Conservation (phyloP, 352 stramenopile species). For the Pythium sp. region DNA sequence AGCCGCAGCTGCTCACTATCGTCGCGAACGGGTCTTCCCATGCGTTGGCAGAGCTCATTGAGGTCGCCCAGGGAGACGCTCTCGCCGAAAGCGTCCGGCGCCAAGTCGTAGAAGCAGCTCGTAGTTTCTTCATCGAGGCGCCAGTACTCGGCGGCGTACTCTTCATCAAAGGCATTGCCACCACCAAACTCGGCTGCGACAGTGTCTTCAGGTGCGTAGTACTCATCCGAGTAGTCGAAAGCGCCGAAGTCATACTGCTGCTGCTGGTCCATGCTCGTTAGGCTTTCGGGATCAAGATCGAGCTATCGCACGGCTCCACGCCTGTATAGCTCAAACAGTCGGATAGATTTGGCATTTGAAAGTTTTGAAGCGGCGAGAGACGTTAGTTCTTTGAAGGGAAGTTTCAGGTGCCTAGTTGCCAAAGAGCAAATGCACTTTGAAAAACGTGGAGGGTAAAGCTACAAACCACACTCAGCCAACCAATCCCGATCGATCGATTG, state of each 20-base stretch:
- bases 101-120: conserved; percentile 35
- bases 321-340: neutral
- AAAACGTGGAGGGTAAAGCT: neutral
- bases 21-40: conserved; percentile 38
- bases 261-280: neutral
- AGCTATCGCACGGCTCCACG: too few species aligned
- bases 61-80: conserved; percentile 40
- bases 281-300: neutral
- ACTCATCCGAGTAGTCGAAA: neutral
- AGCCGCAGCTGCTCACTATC: conserved; percentile 41
- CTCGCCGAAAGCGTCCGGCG: conserved; percentile 28
- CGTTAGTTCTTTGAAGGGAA: too few species aligned
- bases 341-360: too few species aligned
- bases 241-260: neutral
- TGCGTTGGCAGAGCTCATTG: conserved; percentile 41
- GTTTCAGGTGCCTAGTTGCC: too few species aligned
- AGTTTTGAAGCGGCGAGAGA: too few species aligned
- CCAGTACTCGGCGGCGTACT: conserved; percentile 43
- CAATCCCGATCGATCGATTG: neutral
- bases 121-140: conserved; percentile 46
- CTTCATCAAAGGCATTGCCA: neutral
- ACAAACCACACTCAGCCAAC: too few species aligned
- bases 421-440: too few species aligned
- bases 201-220: conserved; percentile 13
- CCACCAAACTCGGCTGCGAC: neutral